phyloP scores from a whole-genome alignment of 2,329 filamentous ascomycete species.

The Aspergillus quadricinctus region DNA sequence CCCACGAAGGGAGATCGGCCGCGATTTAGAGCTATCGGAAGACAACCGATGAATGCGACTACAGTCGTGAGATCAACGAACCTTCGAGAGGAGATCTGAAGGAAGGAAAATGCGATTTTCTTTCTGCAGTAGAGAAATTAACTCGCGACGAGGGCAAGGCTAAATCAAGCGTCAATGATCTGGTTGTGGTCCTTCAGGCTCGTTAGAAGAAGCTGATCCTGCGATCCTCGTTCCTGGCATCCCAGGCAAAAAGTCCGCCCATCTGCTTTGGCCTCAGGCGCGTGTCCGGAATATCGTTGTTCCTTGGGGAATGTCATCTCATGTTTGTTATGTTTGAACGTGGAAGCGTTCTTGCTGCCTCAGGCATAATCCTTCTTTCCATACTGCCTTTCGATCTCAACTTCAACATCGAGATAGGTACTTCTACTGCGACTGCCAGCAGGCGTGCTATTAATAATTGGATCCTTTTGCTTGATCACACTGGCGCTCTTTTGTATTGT shows the following conservation, averaged over 20 bases:
- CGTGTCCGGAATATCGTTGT: slow-evolving; percentile 15
- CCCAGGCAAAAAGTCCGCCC: slow-evolving; percentile 21
- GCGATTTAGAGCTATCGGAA: slow-evolving; percentile 17
- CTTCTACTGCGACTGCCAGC: not conserved
- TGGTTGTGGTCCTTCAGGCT: slow-evolving; percentile 12
- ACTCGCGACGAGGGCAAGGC: slow-evolving; percentile 8
- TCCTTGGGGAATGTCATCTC: not conserved
- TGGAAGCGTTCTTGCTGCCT: not conserved
- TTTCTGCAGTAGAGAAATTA: slow-evolving; percentile 6
- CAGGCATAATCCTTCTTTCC: not conserved
- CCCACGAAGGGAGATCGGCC: not conserved
- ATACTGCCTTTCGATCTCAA: not conserved
- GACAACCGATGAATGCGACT: slow-evolving; percentile 14
- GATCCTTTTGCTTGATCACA: not conserved
- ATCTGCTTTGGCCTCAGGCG: slow-evolving; percentile 17
- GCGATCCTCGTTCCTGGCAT: slow-evolving; percentile 4
- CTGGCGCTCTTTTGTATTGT: not conserved
- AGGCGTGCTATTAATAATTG: not conserved
- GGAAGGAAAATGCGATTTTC: not conserved
- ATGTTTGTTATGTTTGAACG: not conserved
- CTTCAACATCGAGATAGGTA: not conserved
- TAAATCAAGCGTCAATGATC: slow-evolving; percentile 12
- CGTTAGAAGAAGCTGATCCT: slow-evolving; percentile 8
- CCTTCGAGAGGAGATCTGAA: slow-evolving; percentile 4
- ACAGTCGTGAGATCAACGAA: slow-evolving; percentile 7